These are phyloP conservation scores for Penicillium herquei DNA, from an alignment of 495 filamentous ascomycete species.

Conservation along the genomic window DNA sequence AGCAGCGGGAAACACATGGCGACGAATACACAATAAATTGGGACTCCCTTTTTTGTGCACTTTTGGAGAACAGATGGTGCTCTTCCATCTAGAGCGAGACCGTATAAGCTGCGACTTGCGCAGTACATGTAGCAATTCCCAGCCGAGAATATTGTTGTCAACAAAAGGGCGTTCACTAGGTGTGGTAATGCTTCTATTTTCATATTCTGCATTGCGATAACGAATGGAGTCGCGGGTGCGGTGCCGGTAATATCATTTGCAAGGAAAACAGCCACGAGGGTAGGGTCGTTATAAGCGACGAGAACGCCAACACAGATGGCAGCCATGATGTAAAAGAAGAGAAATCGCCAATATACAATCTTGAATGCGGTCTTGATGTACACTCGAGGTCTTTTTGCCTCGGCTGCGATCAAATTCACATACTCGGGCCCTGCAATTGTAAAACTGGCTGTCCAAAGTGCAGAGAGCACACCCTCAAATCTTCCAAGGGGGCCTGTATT, in stretches of 20 bases:
- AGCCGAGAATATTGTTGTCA: conserved; percentile 48
- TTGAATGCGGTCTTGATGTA: conserved; percentile 58
- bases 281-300: conserved; percentile 53
- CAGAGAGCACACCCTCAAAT: conserved; percentile 29
- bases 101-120: conserved; percentile 42
- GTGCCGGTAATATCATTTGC: conserved; percentile 27
- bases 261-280: conserved; percentile 6
- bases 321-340: conserved; percentile 69
- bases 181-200: conserved; percentile 40
- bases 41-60: conserved; percentile 43
- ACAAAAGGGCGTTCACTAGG: conserved; percentile 48
- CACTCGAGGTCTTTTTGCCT: conserved; percentile 65
- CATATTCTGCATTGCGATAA: conserved; percentile 50
- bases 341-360: conserved; percentile 68
- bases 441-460: conserved; percentile 14
- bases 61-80: conserved; percentile 41
- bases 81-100: conserved; percentile 42
- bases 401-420: conserved; percentile 73
- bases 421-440: conserved; percentile 63
- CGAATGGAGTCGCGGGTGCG: conserved; percentile 50
- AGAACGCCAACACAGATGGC: conserved; percentile 66
- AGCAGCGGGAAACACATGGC: conserved; percentile 44
- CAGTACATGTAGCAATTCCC: conserved; percentile 51
- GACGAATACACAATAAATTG: conserved; percentile 38
- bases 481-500: background rate